These are phyloP conservation scores for Suillus hirtellus DNA, from an alignment of 768 basidiomycete species.

Conservation along the genomic window DNA sequence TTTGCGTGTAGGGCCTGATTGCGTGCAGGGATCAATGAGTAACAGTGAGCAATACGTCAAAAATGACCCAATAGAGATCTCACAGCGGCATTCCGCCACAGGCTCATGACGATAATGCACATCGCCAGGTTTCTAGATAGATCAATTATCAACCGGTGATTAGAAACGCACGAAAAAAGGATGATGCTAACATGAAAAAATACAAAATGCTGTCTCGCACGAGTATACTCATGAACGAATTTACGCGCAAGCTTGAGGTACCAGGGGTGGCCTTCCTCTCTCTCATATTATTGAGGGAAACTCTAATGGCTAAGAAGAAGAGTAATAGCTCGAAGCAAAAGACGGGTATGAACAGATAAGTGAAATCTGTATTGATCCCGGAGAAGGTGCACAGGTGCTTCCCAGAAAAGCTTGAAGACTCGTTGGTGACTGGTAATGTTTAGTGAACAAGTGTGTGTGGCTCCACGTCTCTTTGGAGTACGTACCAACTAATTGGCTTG, in stretches of 20 bases:
- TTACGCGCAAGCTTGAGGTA: conserved; percentile 13
- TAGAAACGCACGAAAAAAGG: neutral
- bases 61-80: neutral
- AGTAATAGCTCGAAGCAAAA: conserved; percentile 30
- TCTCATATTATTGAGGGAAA: conserved; percentile 18
- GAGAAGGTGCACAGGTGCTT: conserved; percentile 24
- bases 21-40: too few relatives aligned
- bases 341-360: conserved; percentile 32
- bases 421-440: conserved; percentile 13
- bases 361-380: conserved; percentile 23
- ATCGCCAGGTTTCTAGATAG: conserved; percentile 26
- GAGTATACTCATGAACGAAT: conserved; percentile 26
- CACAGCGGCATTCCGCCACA: conserved; percentile 30
- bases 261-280: neutral
- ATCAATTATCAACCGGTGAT: neutral
- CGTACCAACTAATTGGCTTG: conserved; percentile 11
- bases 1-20: conserved; percentile 30
- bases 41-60: neutral
- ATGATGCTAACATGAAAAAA: conserved; percentile 30
- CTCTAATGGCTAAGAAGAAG: conserved; percentile 22
- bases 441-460: neutral
- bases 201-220: conserved; percentile 33
- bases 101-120: conserved; percentile 26
- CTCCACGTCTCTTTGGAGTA: neutral
- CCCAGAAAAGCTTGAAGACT: conserved; percentile 1